Evolutionary conservation across 805 yeast species (phyloP), one percentile per base, ranked within the genome.

Genomic region (Ogataea corticis): DNA sequence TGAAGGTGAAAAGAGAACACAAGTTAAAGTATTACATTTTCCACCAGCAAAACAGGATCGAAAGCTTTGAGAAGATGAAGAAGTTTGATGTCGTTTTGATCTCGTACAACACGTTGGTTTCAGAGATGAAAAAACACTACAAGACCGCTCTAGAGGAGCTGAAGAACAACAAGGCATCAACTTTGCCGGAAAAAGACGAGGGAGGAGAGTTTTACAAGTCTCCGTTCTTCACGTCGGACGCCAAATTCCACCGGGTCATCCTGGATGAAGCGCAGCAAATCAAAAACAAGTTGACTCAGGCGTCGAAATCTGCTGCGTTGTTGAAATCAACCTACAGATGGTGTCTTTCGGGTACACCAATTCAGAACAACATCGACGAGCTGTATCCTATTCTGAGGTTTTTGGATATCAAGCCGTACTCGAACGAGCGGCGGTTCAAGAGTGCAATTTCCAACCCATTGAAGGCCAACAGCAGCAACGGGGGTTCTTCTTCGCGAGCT

Each of bases 41-140:
- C 62, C 96, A 90, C 61, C 68, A 56, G 58, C 62, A 69, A 14
- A 75, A 72, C 40, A 62, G 65, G 32, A 59, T 75, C 7, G 58
- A 65, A 11, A 58, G 63, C 6, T 85, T 81, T 59, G 54, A 63
- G 15, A 72, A 76, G 19, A 56, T 87, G 51, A 52, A 70, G 9
- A 55, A 68, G 33, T 86, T 73, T 66, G 97, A 92, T 65, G 82
- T 85, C 9, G 82, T 92, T 2, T 64, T 92, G 51, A 79, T 91
- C 1, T 86, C 96, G 0, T 92, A 88, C 62, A 85, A 84, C 28
- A 86, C 95, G 0, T 59, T 92, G 19, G 80, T 90, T 0, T 76
- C 82, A 1, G 97, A 92, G 61, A 81, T 77, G 72, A 85, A 83
- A 56, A 80, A 80, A 49, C 92, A 87, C 62, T 77, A 56, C 53